Base-by-base conservation (phyloP, 2,329 filamentous ascomycete species). In the Leptographium radiaticola region DNA sequence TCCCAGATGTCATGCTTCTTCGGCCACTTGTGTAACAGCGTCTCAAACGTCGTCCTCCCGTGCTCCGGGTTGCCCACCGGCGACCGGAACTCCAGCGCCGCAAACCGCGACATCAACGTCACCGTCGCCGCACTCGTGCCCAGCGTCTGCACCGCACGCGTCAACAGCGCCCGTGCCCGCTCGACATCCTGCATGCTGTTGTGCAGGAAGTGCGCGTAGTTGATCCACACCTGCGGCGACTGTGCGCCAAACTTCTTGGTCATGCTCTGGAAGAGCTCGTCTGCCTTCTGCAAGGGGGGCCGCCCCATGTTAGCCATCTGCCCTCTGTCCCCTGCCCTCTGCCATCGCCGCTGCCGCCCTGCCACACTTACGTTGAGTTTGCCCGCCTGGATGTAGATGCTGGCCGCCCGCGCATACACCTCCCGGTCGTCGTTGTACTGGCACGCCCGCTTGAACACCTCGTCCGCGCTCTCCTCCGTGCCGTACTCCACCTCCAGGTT, bases 1-100 rank as follows among this genome's bases (percentile, higher is more conserved):
- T 89, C 93, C 91, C 91, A 97, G 51, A 97, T 74, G 66, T 96
- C 89, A 56, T 89, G 81, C 67, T 89, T 87, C 74, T 94, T 95
- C 47, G 89, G 88, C 73, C 85, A 95, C 6, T 86, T 84, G 39
- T 81, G 79, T 9, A 98, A 75, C 10, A 98, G 75, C 42, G 85
- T 86, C 68, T 96, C 91, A 62, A 97, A 97, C 64, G 97, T 84
- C 31, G 94, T 98, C 18, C 94, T 85, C 11, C 93, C 93, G 55
- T 88, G 87, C 71, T 98, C 94, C 3, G 89, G 75, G 62, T 94
- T 87, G 53, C 90, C 90, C 62, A 86, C 81, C 9, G 81, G 69
- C 12, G 87, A 91, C 59, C 83, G 85, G 77, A 95, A 98, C 69
- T 98, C 93, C 25, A 98, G 79, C 18, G 87, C 85, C 0, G 87